Percentiles rank a stretch among this genome's conserved stretches.
These are phyloP conservation scores for Tardiomyces digboiensis DNA, from an alignment of 1,139 yeast genomes.

Conservation along the genomic window DNA sequence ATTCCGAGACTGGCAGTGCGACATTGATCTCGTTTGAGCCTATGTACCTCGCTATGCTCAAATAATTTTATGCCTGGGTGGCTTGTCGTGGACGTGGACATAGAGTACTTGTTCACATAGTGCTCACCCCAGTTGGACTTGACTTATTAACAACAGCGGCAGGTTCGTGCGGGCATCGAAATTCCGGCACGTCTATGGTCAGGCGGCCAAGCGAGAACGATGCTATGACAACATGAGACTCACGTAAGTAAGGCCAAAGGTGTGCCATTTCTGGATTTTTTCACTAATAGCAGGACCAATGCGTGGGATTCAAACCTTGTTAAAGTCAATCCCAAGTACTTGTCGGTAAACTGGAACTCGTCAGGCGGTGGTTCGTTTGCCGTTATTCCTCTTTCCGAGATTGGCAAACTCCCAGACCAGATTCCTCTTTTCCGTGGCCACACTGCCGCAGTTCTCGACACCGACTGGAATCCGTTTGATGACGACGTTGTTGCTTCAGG, in stretches of 20 bases:
- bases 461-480: constrained; percentile 90
- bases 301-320: constrained; percentile 95
- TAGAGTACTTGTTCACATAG: too few relatives aligned
- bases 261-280: background rate
- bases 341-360: constrained; percentile 87
- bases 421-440: constrained; percentile 94
- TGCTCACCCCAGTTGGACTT: too few relatives aligned
- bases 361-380: constrained; percentile 98
- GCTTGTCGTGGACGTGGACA: too few relatives aligned
- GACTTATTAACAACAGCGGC: background rate
- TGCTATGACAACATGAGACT: constrained; percentile 72
- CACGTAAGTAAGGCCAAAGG: constrained; percentile 16
- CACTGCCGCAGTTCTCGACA: constrained; percentile 89
- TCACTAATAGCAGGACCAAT: constrained; percentile 35
- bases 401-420: constrained; percentile 91
- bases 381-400: constrained; percentile 73
- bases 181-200: constrained; percentile 94
- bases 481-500: constrained; percentile 68
- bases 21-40: too few relatives aligned
- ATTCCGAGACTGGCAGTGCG: too few relatives aligned
- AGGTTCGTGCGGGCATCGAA: constrained; percentile 87
- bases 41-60: too few relatives aligned
- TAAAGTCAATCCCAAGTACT: constrained; percentile 72
- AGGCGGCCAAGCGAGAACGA: constrained; percentile 76
- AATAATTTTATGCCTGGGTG: too few relatives aligned